phyloP scores from a whole-genome alignment of 2,329 filamentous ascomycete species.

The Alternaria infectoria region DNA sequence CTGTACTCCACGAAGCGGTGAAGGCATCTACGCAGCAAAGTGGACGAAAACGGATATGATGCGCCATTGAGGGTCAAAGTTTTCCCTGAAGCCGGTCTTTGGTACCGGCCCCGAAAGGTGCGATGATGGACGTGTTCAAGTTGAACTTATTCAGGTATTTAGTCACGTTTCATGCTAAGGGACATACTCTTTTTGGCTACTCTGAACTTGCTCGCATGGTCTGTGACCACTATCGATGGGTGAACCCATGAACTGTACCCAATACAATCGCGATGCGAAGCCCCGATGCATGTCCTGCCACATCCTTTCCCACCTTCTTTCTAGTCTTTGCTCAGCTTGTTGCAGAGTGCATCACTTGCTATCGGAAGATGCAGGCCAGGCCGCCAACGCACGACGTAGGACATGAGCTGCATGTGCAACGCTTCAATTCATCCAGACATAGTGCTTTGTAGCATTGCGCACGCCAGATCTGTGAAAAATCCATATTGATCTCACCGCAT shows the following conservation, averaged over 20 bases:
- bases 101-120: neutral
- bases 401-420: neutral
- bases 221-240: neutral
- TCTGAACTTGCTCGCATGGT: neutral
- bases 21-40: neutral
- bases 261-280: neutral
- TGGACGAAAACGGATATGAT: neutral
- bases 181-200: neutral
- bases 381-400: neutral
- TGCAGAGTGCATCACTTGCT: neutral
- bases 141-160: neutral
- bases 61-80: neutral
- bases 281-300: neutral
- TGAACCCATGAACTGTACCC: neutral
- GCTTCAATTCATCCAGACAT: neutral
- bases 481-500: neutral
- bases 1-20: neutral
- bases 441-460: neutral
- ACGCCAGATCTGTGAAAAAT: neutral
- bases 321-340: neutral
- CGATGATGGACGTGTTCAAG: neutral
- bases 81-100: neutral
- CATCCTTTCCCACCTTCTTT: neutral
- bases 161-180: neutral
- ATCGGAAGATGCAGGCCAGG: neutral